phyloP scores from a whole-genome alignment of 257 asterid species.

The Parsonsia alboflavescens region DNA sequence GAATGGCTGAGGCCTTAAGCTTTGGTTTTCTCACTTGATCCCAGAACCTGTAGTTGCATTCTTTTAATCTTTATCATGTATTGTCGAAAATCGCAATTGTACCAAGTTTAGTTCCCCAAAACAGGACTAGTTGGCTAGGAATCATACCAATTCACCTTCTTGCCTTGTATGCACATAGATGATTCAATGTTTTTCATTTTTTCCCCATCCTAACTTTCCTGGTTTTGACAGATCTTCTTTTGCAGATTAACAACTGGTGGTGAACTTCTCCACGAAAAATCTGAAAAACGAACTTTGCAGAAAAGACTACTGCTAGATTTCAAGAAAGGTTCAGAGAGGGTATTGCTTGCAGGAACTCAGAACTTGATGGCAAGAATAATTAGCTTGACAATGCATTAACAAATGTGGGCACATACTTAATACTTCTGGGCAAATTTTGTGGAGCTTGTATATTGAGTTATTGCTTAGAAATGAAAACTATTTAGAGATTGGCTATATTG shows the following conservation, averaged over 20 bases:
- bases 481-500: too few relatives aligned
- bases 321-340: conserved; percentile 83
- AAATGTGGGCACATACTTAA: too few relatives aligned
- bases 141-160: background rate
- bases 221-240: background rate
- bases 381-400: too few relatives aligned
- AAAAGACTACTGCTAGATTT: conserved; percentile 83
- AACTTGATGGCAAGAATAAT: conserved; percentile 96
- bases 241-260: conserved; percentile 59
- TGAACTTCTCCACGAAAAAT: conserved; percentile 48
- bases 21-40: background rate
- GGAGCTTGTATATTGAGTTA: too few relatives aligned
- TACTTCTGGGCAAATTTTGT: too few relatives aligned
- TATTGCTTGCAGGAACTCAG: conserved; percentile 76
- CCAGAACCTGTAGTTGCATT: background rate
- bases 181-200: background rate
- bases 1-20: background rate
- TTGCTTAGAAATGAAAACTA: too few relatives aligned
- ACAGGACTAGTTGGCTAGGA: background rate
- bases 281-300: conserved; percentile 48
- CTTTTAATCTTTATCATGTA: background rate
- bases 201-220: background rate
- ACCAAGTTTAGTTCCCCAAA: background rate
- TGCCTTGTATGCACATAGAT: background rate
- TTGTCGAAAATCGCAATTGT: background rate